Evolutionary conservation across 2,329 filamentous ascomycete species (phyloP).

Genomic region (Colletotrichum sp.): DNA sequence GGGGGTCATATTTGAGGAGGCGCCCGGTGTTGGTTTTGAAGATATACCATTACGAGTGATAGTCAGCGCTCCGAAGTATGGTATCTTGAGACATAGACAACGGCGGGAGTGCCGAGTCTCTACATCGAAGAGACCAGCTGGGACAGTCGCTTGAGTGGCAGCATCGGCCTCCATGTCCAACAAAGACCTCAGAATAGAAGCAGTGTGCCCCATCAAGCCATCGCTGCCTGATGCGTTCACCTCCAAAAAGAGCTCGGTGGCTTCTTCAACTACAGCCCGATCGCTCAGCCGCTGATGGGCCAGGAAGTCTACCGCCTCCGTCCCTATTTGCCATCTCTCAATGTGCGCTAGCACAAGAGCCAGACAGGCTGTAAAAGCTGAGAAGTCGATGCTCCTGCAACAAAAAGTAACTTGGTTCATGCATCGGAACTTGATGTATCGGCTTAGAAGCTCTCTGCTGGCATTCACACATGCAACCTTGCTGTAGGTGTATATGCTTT

Average conservation of each 20-base stretch:
- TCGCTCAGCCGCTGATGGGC: conserved; percentile 42
- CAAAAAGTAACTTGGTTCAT: conserved; percentile 29
- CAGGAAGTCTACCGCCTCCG: conserved; percentile 29
- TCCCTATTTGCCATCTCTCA: conserved; percentile 11
- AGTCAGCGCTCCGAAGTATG: background rate
- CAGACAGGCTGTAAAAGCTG: conserved; percentile 39
- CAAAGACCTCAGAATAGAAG: conserved; percentile 30
- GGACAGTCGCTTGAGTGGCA: background rate
- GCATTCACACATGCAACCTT: conserved; percentile 37
- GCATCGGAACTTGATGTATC: conserved; percentile 34
- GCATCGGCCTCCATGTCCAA: background rate
- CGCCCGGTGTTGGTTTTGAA: background rate
- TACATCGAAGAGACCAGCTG: background rate
- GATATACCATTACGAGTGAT: background rate
- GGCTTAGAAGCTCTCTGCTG: conserved; percentile 37
- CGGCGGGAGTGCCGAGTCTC: background rate
- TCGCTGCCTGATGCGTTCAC: conserved; percentile 30
- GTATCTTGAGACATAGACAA: background rate
- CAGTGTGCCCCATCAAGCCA: conserved; percentile 28
- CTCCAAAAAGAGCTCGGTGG: conserved; percentile 34
- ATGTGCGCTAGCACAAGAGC: conserved; percentile 40
- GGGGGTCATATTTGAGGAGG: background rate
- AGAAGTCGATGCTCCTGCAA: conserved; percentile 38
- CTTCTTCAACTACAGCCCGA: conserved; percentile 39
- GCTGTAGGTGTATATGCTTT: conserved; percentile 29